These are phyloP conservation scores for Salix brachista DNA, from an alignment of 345 rosid genomes.

Conservation along the genomic window DNA sequence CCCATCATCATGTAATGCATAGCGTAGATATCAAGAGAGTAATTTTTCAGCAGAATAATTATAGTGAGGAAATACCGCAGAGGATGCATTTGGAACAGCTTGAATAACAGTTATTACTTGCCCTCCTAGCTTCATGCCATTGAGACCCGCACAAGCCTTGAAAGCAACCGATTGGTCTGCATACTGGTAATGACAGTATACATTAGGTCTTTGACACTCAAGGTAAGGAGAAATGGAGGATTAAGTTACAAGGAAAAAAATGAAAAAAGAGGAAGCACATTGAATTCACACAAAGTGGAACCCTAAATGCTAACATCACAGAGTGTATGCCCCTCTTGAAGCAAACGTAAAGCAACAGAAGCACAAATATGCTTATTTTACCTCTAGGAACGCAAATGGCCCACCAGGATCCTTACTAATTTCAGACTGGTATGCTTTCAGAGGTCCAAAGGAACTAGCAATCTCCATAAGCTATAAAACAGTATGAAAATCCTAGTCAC, in stretches of 20 bases:
- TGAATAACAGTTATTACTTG: slow-evolving; percentile 74
- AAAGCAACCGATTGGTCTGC: slow-evolving; percentile 58
- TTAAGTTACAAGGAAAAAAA: background rate
- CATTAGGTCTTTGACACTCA: slow-evolving; percentile 3
- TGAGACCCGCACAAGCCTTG: slow-evolving; percentile 85
- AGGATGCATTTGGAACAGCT: slow-evolving; percentile 44
- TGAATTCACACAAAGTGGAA: background rate
- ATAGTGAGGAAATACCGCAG: slow-evolving; percentile 41
- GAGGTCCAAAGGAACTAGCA: slow-evolving; percentile 75
- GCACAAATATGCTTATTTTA: slow-evolving; percentile 27
- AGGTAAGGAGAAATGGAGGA: slow-evolving; percentile 3
- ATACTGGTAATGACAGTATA: slow-evolving; percentile 40
- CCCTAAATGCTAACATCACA: background rate
- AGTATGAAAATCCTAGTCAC: slow-evolving; percentile 18
- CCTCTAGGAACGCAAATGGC: slow-evolving; percentile 77
- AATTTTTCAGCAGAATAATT: slow-evolving; percentile 3
- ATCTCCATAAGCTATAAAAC: slow-evolving; percentile 74
- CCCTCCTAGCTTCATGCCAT: slow-evolving; percentile 92
- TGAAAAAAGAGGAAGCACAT: background rate
- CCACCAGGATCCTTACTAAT: slow-evolving; percentile 30
- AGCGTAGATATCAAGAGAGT: background rate
- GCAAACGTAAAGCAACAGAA: slow-evolving; percentile 11
- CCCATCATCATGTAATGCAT: background rate
- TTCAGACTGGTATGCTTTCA: slow-evolving; percentile 68
- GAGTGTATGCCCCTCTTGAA: background rate